Base-by-base conservation (phyloP, 768 basidiomycete species). In the Termitomyces sp. region DNA sequence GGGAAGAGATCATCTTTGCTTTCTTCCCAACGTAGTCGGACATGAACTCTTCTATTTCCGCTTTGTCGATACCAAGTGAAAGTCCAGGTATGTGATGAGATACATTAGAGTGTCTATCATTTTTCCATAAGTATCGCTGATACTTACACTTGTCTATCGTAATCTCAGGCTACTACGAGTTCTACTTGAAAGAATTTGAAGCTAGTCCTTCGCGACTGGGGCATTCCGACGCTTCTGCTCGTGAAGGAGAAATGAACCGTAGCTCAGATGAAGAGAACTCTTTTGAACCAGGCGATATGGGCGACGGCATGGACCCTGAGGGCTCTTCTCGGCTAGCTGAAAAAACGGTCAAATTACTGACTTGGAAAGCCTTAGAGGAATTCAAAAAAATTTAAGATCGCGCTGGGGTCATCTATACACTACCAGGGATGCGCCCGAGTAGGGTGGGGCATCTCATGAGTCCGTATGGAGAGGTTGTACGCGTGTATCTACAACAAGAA, bases 401-500 rank as follows among this genome's bases (percentile, higher is more conserved):
- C 43, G 86, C 94, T 25, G 96, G 96, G 0, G 86, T 98, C 56
- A 77, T 98, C 53, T 99, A 98, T 73, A 93, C 98, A 68, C 97
- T 96, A 2, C 97, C 97, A 14, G 96, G 95, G 2, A 98, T 99
- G 97, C 92, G 90, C 25, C 97, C 97, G 36, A 83, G 91, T 10
- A 98, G 98, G 74, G 92, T 98, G 42, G 88, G 95, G 60, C 94
- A 98, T 75, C 79, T 99, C 47, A 89, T 99, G 88, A 87, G 86
- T 63, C 83, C 83, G 42, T 89, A 94, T 69, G 97, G 97, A 4
- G 93, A 94, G 62, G 81, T 98, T 4, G 96, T 94, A 2, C 81
- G 94, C 56, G 92, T 98, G 14, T 98, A 95, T 78, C 79, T 98
- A 63, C 94, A 94, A 69, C 88, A 89, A 73, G 96, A 96, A 84